Evolutionary conservation across 208 protist species (phyloP).

Genomic region (Trypanosoma rangeli): DNA sequence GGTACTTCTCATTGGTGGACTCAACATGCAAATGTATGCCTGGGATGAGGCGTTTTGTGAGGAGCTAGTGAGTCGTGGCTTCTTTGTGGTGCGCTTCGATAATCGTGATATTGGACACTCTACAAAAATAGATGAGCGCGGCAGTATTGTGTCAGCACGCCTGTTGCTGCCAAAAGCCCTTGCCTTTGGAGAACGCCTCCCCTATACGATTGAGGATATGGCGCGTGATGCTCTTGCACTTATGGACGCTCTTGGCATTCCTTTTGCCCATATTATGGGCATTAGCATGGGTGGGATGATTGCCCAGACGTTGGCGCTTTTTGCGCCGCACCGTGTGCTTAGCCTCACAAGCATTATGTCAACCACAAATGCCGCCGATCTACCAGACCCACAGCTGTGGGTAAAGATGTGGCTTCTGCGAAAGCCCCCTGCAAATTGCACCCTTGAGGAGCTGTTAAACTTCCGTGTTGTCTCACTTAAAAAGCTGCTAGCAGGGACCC

Average conservation of each 20-base stretch:
- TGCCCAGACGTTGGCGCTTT: conserved; percentile 53
- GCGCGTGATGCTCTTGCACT: conserved; percentile 61
- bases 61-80: conserved; percentile 52
- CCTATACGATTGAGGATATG: conserved; percentile 75
- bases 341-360: conserved; percentile 80
- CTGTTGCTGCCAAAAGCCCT: conserved; percentile 48
- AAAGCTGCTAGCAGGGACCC: conserved; percentile 41
- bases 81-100: conserved; percentile 78
- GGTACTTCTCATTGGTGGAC: conserved; percentile 66
- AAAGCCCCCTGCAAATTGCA: conserved; percentile 52
- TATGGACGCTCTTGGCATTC: conserved; percentile 53
- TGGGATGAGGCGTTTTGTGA: conserved; percentile 84
- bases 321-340: conserved; percentile 55
- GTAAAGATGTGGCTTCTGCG: conserved; percentile 83
- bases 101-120: conserved; percentile 80
- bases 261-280: conserved; percentile 68
- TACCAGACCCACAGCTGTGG: conserved; percentile 63
- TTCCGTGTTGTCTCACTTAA: conserved; percentile 61
- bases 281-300: conserved; percentile 87
- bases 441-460: conserved; percentile 62
- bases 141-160: conserved; percentile 40
- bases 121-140: conserved; percentile 61
- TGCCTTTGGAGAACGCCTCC: conserved; percentile 65
- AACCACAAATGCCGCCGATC: conserved; percentile 66
- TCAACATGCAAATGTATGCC: conserved; percentile 80